Evolutionary conservation across 305 asterid species (phyloP).

Genomic region (Striga hermonthica): DNA sequence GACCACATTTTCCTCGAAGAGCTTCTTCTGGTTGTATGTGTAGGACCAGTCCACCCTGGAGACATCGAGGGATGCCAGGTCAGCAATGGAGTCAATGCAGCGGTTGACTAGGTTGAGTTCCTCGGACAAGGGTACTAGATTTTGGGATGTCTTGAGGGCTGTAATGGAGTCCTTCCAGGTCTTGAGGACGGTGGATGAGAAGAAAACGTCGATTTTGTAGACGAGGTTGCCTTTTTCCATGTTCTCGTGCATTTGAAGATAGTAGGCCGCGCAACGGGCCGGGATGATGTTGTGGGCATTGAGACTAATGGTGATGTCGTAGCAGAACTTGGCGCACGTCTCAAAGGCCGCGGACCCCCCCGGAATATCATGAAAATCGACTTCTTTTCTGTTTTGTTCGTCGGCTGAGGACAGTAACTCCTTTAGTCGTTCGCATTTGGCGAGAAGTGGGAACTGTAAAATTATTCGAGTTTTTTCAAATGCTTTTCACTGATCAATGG

Average conservation of each 20-base stretch:
- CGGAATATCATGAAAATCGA: slow-evolving; percentile 38
- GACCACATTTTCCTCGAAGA: slow-evolving; percentile 22
- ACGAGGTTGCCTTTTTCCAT: slow-evolving; percentile 51
- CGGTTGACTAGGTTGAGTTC: slow-evolving; percentile 39
- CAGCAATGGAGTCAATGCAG: slow-evolving; percentile 43
- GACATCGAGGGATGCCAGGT: slow-evolving; percentile 36
- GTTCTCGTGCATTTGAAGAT: slow-evolving; percentile 42
- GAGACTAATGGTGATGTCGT: slow-evolving; percentile 37
- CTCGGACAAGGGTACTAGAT: slow-evolving; percentile 35
- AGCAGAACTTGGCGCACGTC: slow-evolving; percentile 44
- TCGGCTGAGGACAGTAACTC: slow-evolving; percentile 34
- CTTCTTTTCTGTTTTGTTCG: slow-evolving; percentile 34
- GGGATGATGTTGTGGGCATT: slow-evolving; percentile 42
- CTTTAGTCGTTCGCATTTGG: slow-evolving; percentile 38
- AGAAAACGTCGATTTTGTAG: slow-evolving; percentile 44
- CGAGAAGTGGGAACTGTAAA: slow-evolving; percentile 43
- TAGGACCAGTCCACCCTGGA: slow-evolving; percentile 43
- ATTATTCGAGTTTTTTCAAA: too few relatives aligned
- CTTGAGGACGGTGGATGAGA: slow-evolving; percentile 39
- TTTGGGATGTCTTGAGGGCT: slow-evolving; percentile 39
- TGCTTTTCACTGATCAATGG: neutral
- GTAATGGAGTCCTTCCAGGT: slow-evolving; percentile 55
- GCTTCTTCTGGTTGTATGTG: slow-evolving; percentile 38
- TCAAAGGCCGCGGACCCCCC: slow-evolving; percentile 48
- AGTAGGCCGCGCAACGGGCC: slow-evolving; percentile 50